These are phyloP conservation scores for Leccinum subrobustum DNA, from an alignment of 1,284 basidiomycete species.

Conservation along the genomic window DNA sequence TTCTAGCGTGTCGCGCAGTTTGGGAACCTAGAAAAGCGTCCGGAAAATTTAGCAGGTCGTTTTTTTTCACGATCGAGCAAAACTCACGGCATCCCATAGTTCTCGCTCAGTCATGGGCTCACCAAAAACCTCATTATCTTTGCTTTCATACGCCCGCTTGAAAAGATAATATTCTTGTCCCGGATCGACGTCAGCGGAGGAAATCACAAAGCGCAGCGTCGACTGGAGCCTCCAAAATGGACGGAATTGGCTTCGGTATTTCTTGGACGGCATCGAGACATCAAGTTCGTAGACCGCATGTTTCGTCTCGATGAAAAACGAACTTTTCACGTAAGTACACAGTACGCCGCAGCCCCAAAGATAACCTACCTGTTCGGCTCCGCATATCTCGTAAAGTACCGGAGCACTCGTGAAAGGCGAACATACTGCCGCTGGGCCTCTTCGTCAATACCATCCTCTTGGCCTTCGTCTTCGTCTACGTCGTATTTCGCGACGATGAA, in stretches of 20 bases:
- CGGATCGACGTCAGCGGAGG: constrained; percentile 32
- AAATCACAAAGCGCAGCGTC: constrained; percentile 50
- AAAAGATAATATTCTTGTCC: constrained; percentile 34
- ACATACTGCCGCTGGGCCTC: constrained; percentile 33
- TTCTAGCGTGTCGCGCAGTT: constrained; percentile 25
- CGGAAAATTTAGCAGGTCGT: background rate
- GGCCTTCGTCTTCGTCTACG: constrained; percentile 44
- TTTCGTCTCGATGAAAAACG: constrained; percentile 59
- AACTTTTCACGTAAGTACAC: constrained; percentile 29
- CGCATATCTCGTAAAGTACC: constrained; percentile 38
- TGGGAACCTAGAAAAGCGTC: constrained; percentile 32
- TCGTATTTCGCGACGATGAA: constrained; percentile 33
- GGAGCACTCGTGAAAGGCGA: constrained; percentile 34
- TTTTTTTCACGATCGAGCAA: background rate
- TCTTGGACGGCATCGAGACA: constrained; percentile 36
- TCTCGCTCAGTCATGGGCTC: constrained; percentile 39
- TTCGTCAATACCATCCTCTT: constrained; percentile 39
- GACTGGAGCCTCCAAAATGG: constrained; percentile 50
- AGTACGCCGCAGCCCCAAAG: background rate
- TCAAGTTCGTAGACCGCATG: constrained; percentile 60
- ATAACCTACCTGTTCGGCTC: constrained; percentile 38
- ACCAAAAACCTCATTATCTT: constrained; percentile 41
- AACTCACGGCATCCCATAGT: constrained; percentile 42
- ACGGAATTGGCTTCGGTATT: constrained; percentile 45
- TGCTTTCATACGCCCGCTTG: constrained; percentile 30